A percentile compares a stretch with the other conserved stretches of the same genome.
phyloP scores from a whole-genome alignment of 306 rosid species.

The Hippophae gyantsensis region DNA sequence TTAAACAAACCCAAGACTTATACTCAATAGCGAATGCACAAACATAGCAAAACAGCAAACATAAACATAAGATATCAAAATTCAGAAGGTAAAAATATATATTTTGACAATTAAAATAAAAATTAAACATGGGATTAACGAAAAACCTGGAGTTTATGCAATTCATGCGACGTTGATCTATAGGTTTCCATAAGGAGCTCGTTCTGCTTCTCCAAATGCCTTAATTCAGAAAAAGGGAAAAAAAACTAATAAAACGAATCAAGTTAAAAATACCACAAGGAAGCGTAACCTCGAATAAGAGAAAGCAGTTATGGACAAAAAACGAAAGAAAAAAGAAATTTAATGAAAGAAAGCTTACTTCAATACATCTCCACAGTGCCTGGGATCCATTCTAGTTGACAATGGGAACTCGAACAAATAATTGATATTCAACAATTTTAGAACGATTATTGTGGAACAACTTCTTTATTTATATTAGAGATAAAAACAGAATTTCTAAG shows the following conservation, averaged over 20 bases:
- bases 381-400: constrained; percentile 29
- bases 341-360: constrained; percentile 26
- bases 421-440: too few relatives aligned
- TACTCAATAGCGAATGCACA: too few relatives aligned
- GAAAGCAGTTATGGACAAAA: not conserved
- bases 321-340: not conserved
- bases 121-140: not conserved
- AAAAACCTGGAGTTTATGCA: constrained; percentile 40
- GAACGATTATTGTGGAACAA: not conserved
- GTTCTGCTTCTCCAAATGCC: constrained; percentile 51
- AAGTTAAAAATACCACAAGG: not conserved
- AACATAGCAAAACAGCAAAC: too few relatives aligned
- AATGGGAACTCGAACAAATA: not conserved
- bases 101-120: not conserved
- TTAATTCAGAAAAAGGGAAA: not conserved
- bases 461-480: too few relatives aligned
- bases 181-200: constrained; percentile 37
- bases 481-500: too few relatives aligned
- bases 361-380: constrained; percentile 30
- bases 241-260: not conserved
- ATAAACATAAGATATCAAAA: not conserved
- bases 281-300: not conserved
- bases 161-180: constrained; percentile 35
- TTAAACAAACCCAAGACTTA: too few relatives aligned
- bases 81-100: not conserved